These are phyloP conservation scores for Fraxinus nigra DNA, from an alignment of 305 asterid species.

Conservation along the genomic window DNA sequence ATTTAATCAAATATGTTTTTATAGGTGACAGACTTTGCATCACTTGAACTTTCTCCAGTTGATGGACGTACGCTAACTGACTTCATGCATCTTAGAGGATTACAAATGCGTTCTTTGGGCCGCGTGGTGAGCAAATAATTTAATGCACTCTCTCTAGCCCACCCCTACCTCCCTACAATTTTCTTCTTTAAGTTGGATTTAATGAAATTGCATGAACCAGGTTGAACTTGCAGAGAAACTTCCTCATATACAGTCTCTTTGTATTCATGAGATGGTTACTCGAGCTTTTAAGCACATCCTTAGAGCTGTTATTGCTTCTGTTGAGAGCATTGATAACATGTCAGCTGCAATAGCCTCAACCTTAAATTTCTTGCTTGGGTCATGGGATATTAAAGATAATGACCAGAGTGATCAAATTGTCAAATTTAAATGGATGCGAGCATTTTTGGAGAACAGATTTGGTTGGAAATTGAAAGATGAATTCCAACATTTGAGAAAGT, in stretches of 20 bases:
- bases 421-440: conserved; percentile 68
- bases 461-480: conserved; percentile 84
- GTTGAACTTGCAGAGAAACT: conserved; percentile 95
- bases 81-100: conserved; percentile 98
- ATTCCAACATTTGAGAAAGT: conserved; percentile 70
- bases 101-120: conserved; percentile 92
- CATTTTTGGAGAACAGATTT: conserved; percentile 66
- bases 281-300: conserved; percentile 96
- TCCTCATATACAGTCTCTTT: conserved; percentile 97
- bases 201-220: conserved; percentile 50
- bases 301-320: conserved; percentile 93
- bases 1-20: conserved; percentile 10
- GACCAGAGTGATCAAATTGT: conserved; percentile 46
- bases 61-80: conserved; percentile 98
- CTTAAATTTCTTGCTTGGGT: conserved; percentile 86
- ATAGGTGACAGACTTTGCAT: conserved; percentile 98
- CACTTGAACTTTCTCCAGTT: conserved; percentile 98
- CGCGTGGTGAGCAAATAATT: conserved; percentile 73
- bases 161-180: conserved; percentile 12
- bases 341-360: conserved; percentile 74
- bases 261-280: conserved; percentile 98
- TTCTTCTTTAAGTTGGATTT: conserved; percentile 22
- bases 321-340: conserved; percentile 55
- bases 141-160: conserved; percentile 8
- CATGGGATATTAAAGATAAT: conserved; percentile 41